phyloP scores from a whole-genome alignment of 1,284 basidiomycete genomes.

The Pisolithus thermaeus region DNA sequence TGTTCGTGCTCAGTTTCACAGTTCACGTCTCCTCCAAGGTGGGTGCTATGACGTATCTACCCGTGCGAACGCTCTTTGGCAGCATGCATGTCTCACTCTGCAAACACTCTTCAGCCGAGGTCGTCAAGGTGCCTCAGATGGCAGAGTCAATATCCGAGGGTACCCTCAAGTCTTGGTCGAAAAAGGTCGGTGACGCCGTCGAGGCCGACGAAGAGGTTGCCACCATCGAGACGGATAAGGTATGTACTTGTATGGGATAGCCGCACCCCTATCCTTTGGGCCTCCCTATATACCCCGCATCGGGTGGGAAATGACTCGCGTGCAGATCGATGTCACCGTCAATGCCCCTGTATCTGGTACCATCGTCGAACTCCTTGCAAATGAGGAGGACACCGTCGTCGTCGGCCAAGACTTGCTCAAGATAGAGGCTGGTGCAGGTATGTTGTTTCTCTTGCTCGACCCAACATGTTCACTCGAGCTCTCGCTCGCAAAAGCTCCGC shows the following conservation, averaged over 20 bases:
- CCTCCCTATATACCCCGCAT: background rate
- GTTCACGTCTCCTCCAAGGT: slow-evolving; percentile 65
- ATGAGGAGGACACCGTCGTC: slow-evolving; percentile 90
- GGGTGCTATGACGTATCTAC: slow-evolving; percentile 19
- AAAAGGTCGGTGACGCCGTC: slow-evolving; percentile 90
- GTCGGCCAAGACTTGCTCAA: slow-evolving; percentile 95
- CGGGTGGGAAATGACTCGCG: slow-evolving; percentile 5
- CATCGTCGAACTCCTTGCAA: slow-evolving; percentile 82
- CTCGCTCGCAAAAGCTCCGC: slow-evolving; percentile 15
- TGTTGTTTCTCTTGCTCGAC: slow-evolving; percentile 31
- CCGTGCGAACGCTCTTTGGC: slow-evolving; percentile 7
- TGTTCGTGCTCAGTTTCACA: slow-evolving; percentile 59
- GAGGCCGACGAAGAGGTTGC: slow-evolving; percentile 94
- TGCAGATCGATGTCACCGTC: slow-evolving; percentile 93
- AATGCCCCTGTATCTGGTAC: slow-evolving; percentile 90
- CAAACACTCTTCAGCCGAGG: slow-evolving; percentile 52
- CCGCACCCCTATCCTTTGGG: slow-evolving; percentile 3
- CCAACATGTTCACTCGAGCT: background rate
- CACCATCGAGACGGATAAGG: slow-evolving; percentile 99
- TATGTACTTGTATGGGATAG: slow-evolving; percentile 23
- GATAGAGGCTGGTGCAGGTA: slow-evolving; percentile 81
- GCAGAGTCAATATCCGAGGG: slow-evolving; percentile 99
- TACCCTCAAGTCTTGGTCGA: slow-evolving; percentile 93
- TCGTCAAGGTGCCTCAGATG: slow-evolving; percentile 97
- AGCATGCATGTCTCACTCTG: background rate